Evolutionary conservation across 495 filamentous ascomycete genomes (phyloP), one percentile per base, ranked within the genome.

Genomic region (Acidomyces sp.): DNA sequence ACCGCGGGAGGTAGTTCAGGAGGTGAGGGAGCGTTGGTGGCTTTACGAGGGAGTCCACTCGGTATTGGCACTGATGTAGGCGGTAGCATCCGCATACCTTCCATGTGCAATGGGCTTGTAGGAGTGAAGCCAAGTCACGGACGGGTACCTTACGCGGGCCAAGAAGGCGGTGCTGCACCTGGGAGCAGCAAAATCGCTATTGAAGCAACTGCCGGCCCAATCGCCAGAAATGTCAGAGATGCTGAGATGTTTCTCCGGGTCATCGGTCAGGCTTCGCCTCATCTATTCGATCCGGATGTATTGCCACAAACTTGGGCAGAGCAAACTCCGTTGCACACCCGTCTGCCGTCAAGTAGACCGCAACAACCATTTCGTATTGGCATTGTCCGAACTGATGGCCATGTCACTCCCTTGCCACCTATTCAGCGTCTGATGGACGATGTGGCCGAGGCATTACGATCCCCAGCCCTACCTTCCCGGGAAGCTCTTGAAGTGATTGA

Each of bases 1-100:
- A 67, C 63, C 0, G 58, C 67, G n/a, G 74, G 74, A 2, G 74
- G 74, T 1, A 77, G 71, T 45, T 70, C 69, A 3, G 78, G 80
- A 20, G 80, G 85, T 10, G 62, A 64, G 52, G 60, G 58, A 21
- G 59, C 61, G 2, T 52, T 64, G 7, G 27, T 64, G 3, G 59
- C 53, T 1, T 52, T 64, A 54, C 41, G 54, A 23, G 62, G 60
- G 1, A 56, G 49, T 18, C 34, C 55, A 2, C 35, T 65, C 1
- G 61, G 62, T 13, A 52, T 63, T 4, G 62, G 62, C 2, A 83
- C 79, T 11, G 80, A 86, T 59, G 76, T 86, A 36, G 82, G 78
- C 0, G 82, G 82, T 6, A 75, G 66, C 44, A 69, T 85, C 15
- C 64, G 80, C 0, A 72, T 82, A 37, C 80, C 80, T 1, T 66